phyloP scores from a whole-genome alignment of 805 yeast genomes.

The Brettanomyces custersianus region DNA sequence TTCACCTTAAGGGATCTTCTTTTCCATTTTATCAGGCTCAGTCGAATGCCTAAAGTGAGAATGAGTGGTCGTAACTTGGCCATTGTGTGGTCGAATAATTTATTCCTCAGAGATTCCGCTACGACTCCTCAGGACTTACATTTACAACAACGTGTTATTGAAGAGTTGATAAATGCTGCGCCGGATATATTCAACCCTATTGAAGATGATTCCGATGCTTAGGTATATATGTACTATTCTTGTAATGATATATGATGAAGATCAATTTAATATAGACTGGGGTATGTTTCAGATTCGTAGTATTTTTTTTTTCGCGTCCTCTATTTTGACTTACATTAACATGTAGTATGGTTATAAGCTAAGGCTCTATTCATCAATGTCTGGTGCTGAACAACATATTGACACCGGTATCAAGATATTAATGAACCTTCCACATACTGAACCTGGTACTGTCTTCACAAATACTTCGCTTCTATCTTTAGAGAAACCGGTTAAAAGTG shows the following conservation, averaged over 20 bases:
- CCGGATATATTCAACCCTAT: constrained; percentile 54
- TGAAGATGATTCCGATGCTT: constrained; percentile 4
- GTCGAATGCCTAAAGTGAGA: constrained; percentile 48
- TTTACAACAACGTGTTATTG: constrained; percentile 55
- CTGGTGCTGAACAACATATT: too few relatives aligned
- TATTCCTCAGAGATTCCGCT: constrained; percentile 44
- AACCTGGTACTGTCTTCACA: too few relatives aligned
- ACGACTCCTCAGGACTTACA: constrained; percentile 40
- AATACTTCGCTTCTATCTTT: too few relatives aligned
- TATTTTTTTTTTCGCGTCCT: constrained; percentile 4
- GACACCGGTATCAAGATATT: too few relatives aligned
- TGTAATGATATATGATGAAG: too few relatives aligned
- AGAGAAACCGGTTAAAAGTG: too few relatives aligned
- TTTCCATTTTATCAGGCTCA: constrained; percentile 53
- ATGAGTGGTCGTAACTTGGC: constrained; percentile 80
- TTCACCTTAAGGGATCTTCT: constrained; percentile 80
- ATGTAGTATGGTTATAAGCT: too few relatives aligned
- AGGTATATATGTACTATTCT: too few relatives aligned
- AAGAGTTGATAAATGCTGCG: constrained; percentile 76
- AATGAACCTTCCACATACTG: too few relatives aligned
- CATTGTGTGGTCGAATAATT: constrained; percentile 91
- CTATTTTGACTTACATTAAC: too few relatives aligned
- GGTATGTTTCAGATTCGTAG: not conserved
- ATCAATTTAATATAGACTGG: too few relatives aligned
- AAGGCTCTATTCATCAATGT: too few relatives aligned